phyloP scores from a whole-genome alignment of 73 alveolate genomes.

The Symbiodinium natans region DNA sequence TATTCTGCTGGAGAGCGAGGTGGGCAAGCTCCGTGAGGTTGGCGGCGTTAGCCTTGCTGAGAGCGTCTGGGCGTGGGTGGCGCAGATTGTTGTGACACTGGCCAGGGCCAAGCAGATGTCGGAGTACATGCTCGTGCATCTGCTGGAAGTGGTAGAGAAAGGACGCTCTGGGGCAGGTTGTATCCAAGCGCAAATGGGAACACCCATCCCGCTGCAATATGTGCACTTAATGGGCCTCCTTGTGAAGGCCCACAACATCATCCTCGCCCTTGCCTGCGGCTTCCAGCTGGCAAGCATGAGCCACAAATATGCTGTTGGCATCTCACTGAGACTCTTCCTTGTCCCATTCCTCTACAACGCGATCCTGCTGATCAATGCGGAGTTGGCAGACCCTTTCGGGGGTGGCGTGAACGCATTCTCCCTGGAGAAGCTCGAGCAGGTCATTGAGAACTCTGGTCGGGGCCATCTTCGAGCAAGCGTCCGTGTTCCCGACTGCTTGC shows the following conservation, averaged over 20 bases:
- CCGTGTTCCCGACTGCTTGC: background rate
- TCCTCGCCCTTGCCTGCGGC: background rate
- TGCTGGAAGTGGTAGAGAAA: background rate
- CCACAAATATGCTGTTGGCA: background rate
- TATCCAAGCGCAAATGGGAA: background rate
- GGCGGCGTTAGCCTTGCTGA: background rate
- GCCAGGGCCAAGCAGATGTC: no score
- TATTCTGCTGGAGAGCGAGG: background rate
- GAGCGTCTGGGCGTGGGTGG: slow-evolving; percentile 29
- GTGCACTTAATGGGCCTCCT: slow-evolving; percentile 9
- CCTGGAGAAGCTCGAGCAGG: background rate
- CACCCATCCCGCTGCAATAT: background rate
- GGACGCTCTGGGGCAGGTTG: slow-evolving; percentile 1
- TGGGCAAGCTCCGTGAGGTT: background rate
- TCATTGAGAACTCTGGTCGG: background rate
- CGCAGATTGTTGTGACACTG: slow-evolving; percentile 4
- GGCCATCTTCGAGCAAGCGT: slow-evolving; percentile 2
- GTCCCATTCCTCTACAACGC: background rate
- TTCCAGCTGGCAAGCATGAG: slow-evolving; percentile 3
- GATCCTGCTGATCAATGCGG: slow-evolving; percentile 6
- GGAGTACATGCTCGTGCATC: background rate
- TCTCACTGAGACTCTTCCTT: background rate
- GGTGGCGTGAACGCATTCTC: no score
- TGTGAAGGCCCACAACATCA: slow-evolving; percentile 19
- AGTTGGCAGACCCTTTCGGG: slow-evolving; percentile 2